A percentile compares a stretch with the other conserved stretches of the same genome.
These are phyloP conservation scores for Citrus glauca DNA, from an alignment of 345 rosid genomes.

Conservation along the genomic window DNA sequence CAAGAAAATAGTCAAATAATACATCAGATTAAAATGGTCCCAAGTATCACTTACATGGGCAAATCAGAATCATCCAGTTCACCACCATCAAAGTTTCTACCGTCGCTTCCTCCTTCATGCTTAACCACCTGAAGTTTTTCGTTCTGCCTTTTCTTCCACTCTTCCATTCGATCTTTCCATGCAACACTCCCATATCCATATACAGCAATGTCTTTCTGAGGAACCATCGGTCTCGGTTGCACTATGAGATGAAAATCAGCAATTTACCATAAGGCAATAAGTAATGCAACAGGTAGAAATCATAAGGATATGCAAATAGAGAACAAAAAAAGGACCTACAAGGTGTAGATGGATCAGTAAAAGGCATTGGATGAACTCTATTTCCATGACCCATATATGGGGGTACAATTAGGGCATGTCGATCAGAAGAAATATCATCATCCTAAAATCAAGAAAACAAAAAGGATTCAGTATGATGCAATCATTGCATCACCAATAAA, in stretches of 20 bases:
- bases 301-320: not conserved
- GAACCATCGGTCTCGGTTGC: slow-evolving; percentile 92
- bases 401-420: slow-evolving; percentile 87
- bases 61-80: slow-evolving; percentile 78
- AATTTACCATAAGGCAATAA: not conserved
- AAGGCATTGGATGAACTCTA: slow-evolving; percentile 70
- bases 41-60: slow-evolving; percentile 65
- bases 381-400: slow-evolving; percentile 66
- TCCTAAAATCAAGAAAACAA: slow-evolving; percentile 39
- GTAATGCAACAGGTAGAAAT: not conserved
- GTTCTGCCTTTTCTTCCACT: slow-evolving; percentile 80
- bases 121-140: slow-evolving; percentile 82
- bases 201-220: slow-evolving; percentile 76
- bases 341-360: slow-evolving; percentile 61
- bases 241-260: slow-evolving; percentile 35
- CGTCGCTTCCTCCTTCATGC: slow-evolving; percentile 68
- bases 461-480: not conserved
- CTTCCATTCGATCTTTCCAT: slow-evolving; percentile 96
- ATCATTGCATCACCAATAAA: not conserved
- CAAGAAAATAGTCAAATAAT: not conserved
- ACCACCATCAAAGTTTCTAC: slow-evolving; percentile 51
- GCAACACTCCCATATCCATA: slow-evolving; percentile 97
- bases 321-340: slow-evolving; percentile 39
- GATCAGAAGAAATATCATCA: slow-evolving; percentile 78
- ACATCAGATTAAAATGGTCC: not conserved